Percentiles rank a stretch among this genome's conserved stretches.
Evolutionary conservation across 345 rosid species (phyloP).

Genomic region (Salix purpurea): DNA sequence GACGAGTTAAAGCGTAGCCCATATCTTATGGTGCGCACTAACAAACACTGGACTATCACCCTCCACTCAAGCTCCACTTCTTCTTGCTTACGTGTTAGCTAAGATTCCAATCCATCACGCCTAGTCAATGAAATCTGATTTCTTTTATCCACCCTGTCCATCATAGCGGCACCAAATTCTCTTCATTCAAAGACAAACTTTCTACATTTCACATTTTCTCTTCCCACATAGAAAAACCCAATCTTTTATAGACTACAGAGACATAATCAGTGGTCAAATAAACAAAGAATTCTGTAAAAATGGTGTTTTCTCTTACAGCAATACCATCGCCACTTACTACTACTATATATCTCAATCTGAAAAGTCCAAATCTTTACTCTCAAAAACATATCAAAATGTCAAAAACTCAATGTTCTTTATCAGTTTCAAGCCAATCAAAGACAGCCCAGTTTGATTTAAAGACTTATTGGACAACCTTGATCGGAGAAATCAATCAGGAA

Average conservation of each 20-base stretch:
- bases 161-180: neutral
- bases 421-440: conserved; percentile 24
- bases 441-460: conserved; percentile 61
- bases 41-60: too few relatives aligned
- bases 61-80: too few relatives aligned
- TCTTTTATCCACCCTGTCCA: neutral
- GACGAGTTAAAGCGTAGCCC: too few relatives aligned
- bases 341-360: conserved; percentile 21
- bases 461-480: conserved; percentile 73
- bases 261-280: neutral
- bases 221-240: neutral
- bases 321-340: conserved; percentile 20
- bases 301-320: conserved; percentile 35
- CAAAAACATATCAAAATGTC: neutral
- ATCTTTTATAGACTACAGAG: neutral
- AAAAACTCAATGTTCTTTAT: conserved; percentile 35
- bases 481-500: conserved; percentile 58
- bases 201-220: neutral
- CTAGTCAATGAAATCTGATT: neutral
- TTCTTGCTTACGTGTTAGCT: too few relatives aligned
- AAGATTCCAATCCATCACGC: neutral
- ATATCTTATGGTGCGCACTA: too few relatives aligned
- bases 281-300: conserved; percentile 7
- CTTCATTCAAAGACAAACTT: neutral
- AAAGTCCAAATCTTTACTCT: neutral